Percentiles rank a stretch among this genome's conserved stretches.
Conservation (phyloP, 768 basidiomycete species). For the Naganishia antarctica region DNA sequence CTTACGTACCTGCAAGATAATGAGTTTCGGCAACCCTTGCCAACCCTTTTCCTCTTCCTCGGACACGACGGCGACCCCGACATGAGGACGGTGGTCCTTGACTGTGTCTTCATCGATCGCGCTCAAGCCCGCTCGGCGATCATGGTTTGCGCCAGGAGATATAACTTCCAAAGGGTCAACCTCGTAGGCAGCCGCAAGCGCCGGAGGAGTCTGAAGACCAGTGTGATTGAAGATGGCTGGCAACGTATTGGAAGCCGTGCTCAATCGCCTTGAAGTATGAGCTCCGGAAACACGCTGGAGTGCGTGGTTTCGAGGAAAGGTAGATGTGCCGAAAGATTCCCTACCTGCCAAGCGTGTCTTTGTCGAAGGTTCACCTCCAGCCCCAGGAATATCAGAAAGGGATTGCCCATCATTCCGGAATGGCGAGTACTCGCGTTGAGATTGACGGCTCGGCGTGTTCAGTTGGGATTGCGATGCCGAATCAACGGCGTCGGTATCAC, state of each 20-base stretch:
- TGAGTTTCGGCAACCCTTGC: slow-evolving; percentile 70
- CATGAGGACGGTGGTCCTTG: slow-evolving; percentile 46
- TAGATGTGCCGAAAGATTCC: background rate
- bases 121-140: slow-evolving; percentile 28
- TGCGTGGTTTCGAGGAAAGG: slow-evolving; percentile 12
- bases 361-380: background rate
- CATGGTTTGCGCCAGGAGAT: background rate
- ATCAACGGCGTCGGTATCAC: slow-evolving; percentile 43
- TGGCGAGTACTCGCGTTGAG: slow-evolving; percentile 1
- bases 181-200: slow-evolving; percentile 52
- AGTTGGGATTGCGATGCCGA: slow-evolving; percentile 35
- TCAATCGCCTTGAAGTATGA: slow-evolving; percentile 36
- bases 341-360: slow-evolving; percentile 12
- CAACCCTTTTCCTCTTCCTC: slow-evolving; percentile 51
- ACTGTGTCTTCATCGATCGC: slow-evolving; percentile 40
- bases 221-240: slow-evolving; percentile 79
- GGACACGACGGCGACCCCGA: background rate
- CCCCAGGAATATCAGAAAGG: background rate
- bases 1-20: slow-evolving; percentile 63
- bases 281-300: slow-evolving; percentile 13
- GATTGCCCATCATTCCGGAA: slow-evolving; percentile 11
- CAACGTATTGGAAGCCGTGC: slow-evolving; percentile 49
- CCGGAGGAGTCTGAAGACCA: slow-evolving; percentile 72
- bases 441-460: slow-evolving; percentile 21
- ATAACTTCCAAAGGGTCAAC: slow-evolving; percentile 31